phyloP scores from a whole-genome alignment of 768 basidiomycete species.

The Clitopilus passeckerianus region DNA sequence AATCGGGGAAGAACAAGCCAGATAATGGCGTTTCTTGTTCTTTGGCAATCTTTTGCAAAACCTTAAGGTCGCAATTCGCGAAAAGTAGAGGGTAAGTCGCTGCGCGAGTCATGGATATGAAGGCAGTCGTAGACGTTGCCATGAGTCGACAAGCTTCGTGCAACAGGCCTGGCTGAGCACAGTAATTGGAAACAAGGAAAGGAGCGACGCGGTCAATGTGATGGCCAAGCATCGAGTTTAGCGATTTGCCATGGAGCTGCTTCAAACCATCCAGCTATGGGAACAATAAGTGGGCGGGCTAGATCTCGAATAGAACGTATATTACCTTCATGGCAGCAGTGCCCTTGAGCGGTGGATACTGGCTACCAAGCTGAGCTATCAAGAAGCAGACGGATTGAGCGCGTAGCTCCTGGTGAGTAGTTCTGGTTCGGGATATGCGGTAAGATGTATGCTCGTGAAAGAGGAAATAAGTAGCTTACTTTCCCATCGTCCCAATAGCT shows the following conservation, averaged over 20 bases:
- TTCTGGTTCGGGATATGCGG: constrained; percentile 24
- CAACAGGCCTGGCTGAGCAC: constrained; percentile 53
- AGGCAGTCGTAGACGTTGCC: constrained; percentile 47
- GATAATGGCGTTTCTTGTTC: constrained; percentile 42
- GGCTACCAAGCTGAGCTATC: constrained; percentile 60
- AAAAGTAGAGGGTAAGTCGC: constrained; percentile 70
- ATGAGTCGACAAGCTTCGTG: constrained; percentile 68
- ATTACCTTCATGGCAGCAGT: constrained; percentile 64
- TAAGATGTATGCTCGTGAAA: not conserved
- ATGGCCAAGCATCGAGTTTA: constrained; percentile 66
- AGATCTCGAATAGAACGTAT: not conserved
- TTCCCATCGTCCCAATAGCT: constrained; percentile 53
- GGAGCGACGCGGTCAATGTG: constrained; percentile 65
- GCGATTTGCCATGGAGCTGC: constrained; percentile 51
- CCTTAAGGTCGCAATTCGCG: constrained; percentile 50
- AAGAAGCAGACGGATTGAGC: constrained; percentile 57
- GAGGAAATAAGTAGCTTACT: constrained; percentile 21
- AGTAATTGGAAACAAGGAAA: constrained; percentile 55
- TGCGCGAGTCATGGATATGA: constrained; percentile 58
- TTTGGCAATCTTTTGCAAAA: constrained; percentile 57
- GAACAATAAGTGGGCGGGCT: not conserved
- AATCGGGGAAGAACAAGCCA: constrained; percentile 50
- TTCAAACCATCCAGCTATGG: constrained; percentile 54
- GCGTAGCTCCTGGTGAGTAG: constrained; percentile 45
- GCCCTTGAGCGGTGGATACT: constrained; percentile 67